Evolutionary conservation across 164 flowering plant genomes (phyloP).

Genomic region (Vitis vinifera): DNA sequence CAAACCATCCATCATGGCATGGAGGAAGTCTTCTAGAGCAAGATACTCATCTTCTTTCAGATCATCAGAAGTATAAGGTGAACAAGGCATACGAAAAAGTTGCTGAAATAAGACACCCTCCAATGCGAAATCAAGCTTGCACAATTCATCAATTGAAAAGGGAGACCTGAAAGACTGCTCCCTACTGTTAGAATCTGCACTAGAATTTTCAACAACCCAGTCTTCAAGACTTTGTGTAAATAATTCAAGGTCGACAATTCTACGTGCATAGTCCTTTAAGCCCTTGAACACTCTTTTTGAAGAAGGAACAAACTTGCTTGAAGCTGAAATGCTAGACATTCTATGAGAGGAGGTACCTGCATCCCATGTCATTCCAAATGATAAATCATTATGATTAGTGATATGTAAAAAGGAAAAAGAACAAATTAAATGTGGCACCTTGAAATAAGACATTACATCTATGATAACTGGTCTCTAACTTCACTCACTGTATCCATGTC

Average conservation of each 20-base stretch:
- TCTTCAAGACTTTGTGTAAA: conserved; percentile 52
- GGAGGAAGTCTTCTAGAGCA: conserved; percentile 68
- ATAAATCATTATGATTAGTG: not conserved
- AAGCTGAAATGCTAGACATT: conserved; percentile 44
- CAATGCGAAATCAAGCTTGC: conserved; percentile 61
- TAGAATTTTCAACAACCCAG: conserved; percentile 49
- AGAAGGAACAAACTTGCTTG: conserved; percentile 48
- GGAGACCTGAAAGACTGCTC: conserved; percentile 47
- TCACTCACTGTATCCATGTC: no score
- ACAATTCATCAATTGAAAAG: conserved; percentile 51
- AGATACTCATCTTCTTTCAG: conserved; percentile 47
- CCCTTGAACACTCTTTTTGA: conserved; percentile 57
- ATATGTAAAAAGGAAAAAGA: not conserved
- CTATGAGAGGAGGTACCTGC: conserved; percentile 48
- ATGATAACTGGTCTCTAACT: no score
- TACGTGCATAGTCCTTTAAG: conserved; percentile 50
- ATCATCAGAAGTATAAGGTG: conserved; percentile 32
- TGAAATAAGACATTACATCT: not conserved
- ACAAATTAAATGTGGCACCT: not conserved
- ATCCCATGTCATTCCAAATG: conserved; percentile 6
- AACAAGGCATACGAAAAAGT: conserved; percentile 60
- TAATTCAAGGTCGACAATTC: conserved; percentile 45
- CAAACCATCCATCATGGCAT: conserved; percentile 45
- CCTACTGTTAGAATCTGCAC: conserved; percentile 22
- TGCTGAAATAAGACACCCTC: conserved; percentile 68